phyloP scores from a whole-genome alignment of 805 yeast species.

The Barnettozyma californica region DNA sequence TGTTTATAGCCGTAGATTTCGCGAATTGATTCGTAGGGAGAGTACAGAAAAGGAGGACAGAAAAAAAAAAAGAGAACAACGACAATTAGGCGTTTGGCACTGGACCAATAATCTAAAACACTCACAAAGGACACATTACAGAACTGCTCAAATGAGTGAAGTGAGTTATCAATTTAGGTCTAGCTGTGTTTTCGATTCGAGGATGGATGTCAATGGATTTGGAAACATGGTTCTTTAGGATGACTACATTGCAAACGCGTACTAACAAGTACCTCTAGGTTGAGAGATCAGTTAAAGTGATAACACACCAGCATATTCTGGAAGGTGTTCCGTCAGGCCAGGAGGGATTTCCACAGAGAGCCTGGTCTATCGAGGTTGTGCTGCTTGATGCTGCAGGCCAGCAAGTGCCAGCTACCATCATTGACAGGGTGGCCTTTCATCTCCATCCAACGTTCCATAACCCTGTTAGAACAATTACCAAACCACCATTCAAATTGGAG shows the following conservation, averaged over 20 bases:
- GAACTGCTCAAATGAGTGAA: background rate
- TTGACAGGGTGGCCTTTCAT: constrained; percentile 89
- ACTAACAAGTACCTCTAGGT: constrained; percentile 27
- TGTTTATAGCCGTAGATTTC: too few species aligned
- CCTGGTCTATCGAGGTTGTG: constrained; percentile 79
- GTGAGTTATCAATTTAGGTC: background rate
- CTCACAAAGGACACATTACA: background rate
- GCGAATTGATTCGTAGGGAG: too few species aligned
- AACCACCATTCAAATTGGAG: constrained; percentile 78
- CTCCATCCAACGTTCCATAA: constrained; percentile 93
- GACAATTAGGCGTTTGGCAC: background rate
- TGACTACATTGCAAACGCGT: background rate
- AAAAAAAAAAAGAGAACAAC: background rate
- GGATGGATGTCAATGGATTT: background rate
- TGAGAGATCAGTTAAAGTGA: constrained; percentile 82
- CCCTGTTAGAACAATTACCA: constrained; percentile 76
- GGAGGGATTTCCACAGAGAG: constrained; percentile 90
- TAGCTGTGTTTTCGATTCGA: background rate
- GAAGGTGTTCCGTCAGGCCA: constrained; percentile 80
- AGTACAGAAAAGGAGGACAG: too few species aligned
- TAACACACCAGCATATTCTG: constrained; percentile 78
- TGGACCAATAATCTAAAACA: too few species aligned
- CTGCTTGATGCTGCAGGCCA: constrained; percentile 76
- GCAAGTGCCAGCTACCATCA: constrained; percentile 78
- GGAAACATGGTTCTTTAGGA: background rate